phyloP scores from a whole-genome alignment of 345 rosid genomes.

The Citrus cavaleriei region DNA sequence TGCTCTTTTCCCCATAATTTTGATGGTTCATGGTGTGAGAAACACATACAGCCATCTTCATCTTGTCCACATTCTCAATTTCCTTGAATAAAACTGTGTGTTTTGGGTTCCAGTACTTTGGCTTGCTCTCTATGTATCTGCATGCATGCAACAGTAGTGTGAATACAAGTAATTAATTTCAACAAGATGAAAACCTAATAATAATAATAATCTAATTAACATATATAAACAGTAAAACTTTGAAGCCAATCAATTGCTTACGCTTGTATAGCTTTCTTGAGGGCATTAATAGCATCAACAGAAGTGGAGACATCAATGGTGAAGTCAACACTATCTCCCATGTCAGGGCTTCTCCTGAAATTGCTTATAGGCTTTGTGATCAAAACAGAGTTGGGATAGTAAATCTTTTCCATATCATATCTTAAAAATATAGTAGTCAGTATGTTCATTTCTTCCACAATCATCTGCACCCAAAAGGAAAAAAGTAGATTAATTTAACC shows the following conservation, averaged over 20 bases:
- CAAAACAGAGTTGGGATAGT: constrained; percentile 69
- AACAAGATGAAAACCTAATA: too few species aligned
- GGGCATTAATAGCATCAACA: constrained; percentile 41
- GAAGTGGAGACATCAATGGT: constrained; percentile 46
- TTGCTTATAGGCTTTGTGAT: constrained; percentile 59
- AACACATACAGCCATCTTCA: constrained; percentile 40
- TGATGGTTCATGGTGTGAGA: constrained; percentile 65
- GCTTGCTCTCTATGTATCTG: constrained; percentile 62
- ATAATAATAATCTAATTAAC: too few species aligned
- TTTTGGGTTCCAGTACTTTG: constrained; percentile 53
- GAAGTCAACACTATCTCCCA: constrained; percentile 49
- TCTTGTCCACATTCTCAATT: constrained; percentile 49
- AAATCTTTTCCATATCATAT: constrained; percentile 77
- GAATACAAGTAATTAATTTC: too few species aligned
- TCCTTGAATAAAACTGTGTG: constrained; percentile 41
- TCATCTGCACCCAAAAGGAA: constrained; percentile 40
- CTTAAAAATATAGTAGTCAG: constrained; percentile 67
- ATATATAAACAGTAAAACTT: too few species aligned
- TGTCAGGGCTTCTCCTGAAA: constrained; percentile 55
- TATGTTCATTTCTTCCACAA: constrained; percentile 91
- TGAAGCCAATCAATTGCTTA: constrained; percentile 13
- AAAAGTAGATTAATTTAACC: too few species aligned
- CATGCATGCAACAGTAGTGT: background rate
- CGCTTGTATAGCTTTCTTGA: constrained; percentile 52
- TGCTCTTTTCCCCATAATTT: constrained; percentile 47